phyloP scores from a whole-genome alignment of 192 early-diverging fungal species.

The Umbelopsis isabellina region DNA sequence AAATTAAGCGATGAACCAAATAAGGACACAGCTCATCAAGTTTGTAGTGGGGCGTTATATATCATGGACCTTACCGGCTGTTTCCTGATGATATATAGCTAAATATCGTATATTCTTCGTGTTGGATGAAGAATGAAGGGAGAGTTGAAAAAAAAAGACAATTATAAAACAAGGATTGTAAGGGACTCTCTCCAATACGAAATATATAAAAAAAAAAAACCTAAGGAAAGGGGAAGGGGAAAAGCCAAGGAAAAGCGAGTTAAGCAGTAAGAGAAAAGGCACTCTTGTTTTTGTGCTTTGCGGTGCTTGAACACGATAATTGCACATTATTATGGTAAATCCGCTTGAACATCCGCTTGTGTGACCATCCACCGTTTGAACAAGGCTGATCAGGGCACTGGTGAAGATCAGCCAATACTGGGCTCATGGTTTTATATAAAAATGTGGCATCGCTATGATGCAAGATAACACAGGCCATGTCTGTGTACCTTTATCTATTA shows the following conservation, averaged over 20 bases:
- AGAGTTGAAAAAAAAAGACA: slow-evolving; percentile 7
- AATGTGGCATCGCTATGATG: too few relatives aligned
- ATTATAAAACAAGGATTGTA: slow-evolving; percentile 24
- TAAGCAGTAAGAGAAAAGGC: not conserved
- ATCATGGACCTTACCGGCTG: too few relatives aligned
- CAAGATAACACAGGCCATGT: too few relatives aligned
- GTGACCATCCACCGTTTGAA: not conserved
- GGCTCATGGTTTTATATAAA: too few relatives aligned
- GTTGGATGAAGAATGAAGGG: slow-evolving; percentile 21
- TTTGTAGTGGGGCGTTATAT: too few relatives aligned
- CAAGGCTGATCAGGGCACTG: too few relatives aligned
- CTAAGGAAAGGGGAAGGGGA: slow-evolving; percentile 14
- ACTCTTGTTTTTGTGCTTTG: not conserved
- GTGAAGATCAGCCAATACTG: too few relatives aligned
- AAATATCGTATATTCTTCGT: slow-evolving; percentile 4
- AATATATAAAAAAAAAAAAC: not conserved
- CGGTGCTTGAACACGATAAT: slow-evolving; percentile 7
- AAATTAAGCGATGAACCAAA: too few relatives aligned
- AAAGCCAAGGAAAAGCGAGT: not conserved
- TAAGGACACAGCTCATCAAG: too few relatives aligned
- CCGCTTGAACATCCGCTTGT: slow-evolving; percentile 16
- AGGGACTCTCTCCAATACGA: slow-evolving; percentile 2
- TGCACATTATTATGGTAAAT: not conserved
- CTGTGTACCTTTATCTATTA: too few relatives aligned
- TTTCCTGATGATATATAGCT: too few relatives aligned